Conservation (phyloP, 139 green algal genomes). For the Picochlorum sp. region DNA sequence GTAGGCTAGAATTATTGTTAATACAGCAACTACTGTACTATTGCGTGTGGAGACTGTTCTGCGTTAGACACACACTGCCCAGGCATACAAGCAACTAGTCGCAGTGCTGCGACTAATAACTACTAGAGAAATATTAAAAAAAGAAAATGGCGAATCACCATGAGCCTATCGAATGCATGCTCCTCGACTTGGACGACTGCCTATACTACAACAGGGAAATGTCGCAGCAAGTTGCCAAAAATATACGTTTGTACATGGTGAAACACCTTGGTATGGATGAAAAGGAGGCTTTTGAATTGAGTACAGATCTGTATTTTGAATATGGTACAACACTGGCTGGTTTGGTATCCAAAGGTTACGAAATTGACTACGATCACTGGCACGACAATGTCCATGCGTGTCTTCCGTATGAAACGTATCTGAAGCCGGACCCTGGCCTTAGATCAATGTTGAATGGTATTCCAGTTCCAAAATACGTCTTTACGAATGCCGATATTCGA, state of each 20-base stretch:
- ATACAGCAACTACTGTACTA: too few species aligned
- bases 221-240: constrained; percentile 28
- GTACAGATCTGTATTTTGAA: constrained; percentile 38
- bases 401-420: constrained; percentile 42
- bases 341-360: constrained; percentile 45
- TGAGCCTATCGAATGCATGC: constrained; percentile 3
- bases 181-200: constrained; percentile 55
- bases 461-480: constrained; percentile 53
- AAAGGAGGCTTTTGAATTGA: constrained; percentile 29
- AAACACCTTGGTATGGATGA: constrained; percentile 32
- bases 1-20: too few species aligned
- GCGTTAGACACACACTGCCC: too few species aligned
- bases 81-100: too few species aligned
- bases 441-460: constrained; percentile 22
- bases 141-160: neutral
- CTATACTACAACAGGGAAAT: constrained; percentile 33
- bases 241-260: constrained; percentile 52
- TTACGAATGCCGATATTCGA: constrained; percentile 70
- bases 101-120: too few species aligned
- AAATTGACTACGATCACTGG: constrained; percentile 62
- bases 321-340: constrained; percentile 61
- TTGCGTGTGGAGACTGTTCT: too few species aligned
- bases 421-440: constrained; percentile 13
- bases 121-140: too few species aligned
- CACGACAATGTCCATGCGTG: constrained; percentile 51